A percentile compares a stretch with the other conserved stretches of the same genome.
Evolutionary conservation across 768 basidiomycete genomes (phyloP).

Genomic region (Tephrocybe sp.): DNA sequence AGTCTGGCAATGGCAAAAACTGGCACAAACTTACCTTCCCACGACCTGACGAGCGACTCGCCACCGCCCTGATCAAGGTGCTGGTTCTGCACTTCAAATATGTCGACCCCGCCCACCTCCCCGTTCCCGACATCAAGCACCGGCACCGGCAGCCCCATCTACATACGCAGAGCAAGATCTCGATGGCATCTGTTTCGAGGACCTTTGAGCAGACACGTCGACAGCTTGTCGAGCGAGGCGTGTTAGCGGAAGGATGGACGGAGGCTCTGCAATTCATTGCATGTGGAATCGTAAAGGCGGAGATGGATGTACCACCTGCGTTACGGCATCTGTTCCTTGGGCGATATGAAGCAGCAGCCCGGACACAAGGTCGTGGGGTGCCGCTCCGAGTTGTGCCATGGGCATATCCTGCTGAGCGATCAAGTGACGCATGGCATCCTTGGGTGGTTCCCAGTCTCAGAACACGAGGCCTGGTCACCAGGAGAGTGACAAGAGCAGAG

Average conservation of each 20-base stretch:
- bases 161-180: conserved; percentile 1
- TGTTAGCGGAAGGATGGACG: conserved; percentile 13
- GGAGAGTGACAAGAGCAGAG: conserved; percentile 1
- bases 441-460: conserved; percentile 14
- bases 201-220: neutral
- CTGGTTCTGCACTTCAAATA: conserved; percentile 19
- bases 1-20: neutral
- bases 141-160: neutral
- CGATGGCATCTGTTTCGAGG: neutral
- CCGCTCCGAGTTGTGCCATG: conserved; percentile 13
- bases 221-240: neutral
- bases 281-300: conserved; percentile 17
- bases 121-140: neutral
- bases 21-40: conserved; percentile 30
- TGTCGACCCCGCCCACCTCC: neutral
- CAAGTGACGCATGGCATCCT: conserved; percentile 1
- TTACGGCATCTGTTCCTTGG: conserved; percentile 21
- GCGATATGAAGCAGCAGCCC: conserved; percentile 12
- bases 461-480: conserved; percentile 8
- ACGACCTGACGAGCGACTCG: conserved; percentile 62
- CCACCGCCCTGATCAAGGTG: conserved; percentile 58
- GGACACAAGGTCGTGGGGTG: neutral
- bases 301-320: conserved; percentile 17
- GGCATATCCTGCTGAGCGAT: conserved; percentile 6
- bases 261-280: conserved; percentile 15